phyloP scores from a whole-genome alignment of 768 basidiomycete genomes.

The Rhodosporidiobolus sp. region DNA sequence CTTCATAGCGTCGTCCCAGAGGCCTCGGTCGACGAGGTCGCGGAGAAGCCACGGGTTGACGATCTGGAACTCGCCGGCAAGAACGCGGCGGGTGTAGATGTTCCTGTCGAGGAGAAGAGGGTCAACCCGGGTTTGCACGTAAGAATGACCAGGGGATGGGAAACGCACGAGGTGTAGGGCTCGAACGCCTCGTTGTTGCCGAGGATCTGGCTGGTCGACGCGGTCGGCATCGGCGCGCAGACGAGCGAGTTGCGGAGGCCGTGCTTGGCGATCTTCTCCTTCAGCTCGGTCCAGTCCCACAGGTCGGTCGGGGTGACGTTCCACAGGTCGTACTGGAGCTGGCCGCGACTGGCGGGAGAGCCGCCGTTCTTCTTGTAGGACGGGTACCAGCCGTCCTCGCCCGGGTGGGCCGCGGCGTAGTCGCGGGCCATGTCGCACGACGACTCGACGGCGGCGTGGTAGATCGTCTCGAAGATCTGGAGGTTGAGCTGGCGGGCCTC shows the following conservation, averaged over 20 bases:
- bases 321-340: conserved; percentile 94
- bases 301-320: conserved; percentile 78
- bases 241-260: conserved; percentile 88
- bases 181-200: conserved; percentile 99
- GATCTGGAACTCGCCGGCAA: conserved; percentile 99
- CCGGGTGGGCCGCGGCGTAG: conserved; percentile 55
- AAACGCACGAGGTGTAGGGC: conserved; percentile 83
- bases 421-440: conserved; percentile 64
- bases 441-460: conserved; percentile 87
- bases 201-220: conserved; percentile 95
- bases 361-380: conserved; percentile 86
- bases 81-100: conserved; percentile 96
- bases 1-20: conserved; percentile 99
- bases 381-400: conserved; percentile 43
- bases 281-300: conserved; percentile 90
- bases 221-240: conserved; percentile 97
- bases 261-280: conserved; percentile 73
- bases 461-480: conserved; percentile 98
- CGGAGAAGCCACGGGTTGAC: conserved; percentile 99
- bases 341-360: conserved; percentile 81
- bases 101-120: conserved; percentile 59
- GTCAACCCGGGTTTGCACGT: not conserved
- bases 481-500: conserved; percentile 83
- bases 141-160: not conserved
- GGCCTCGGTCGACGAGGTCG: conserved; percentile 87